Evolutionary conservation across 2,329 filamentous ascomycete species (phyloP).

Genomic region (Alternaria dauci): DNA sequence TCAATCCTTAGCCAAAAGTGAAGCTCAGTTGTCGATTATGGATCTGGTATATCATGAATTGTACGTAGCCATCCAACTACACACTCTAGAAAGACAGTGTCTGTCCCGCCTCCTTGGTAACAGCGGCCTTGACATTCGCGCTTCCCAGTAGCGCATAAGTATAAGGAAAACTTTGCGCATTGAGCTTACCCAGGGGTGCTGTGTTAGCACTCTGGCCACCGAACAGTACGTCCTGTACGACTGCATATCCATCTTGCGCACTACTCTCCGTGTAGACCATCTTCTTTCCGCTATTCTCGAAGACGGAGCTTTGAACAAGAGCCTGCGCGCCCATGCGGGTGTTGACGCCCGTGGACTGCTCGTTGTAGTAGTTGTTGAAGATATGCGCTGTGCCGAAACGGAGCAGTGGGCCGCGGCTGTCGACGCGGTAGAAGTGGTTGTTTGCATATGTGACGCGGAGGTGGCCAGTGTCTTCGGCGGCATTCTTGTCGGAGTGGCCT

Average conservation of each 20-base stretch:
- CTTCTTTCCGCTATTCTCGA: slow-evolving; percentile 67
- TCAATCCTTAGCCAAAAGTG: too few species aligned
- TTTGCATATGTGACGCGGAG: slow-evolving; percentile 71
- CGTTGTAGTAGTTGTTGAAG: slow-evolving; percentile 60
- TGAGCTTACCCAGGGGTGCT: slow-evolving; percentile 60
- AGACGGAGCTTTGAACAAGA: slow-evolving; percentile 55
- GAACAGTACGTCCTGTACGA: slow-evolving; percentile 55
- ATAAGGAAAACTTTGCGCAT: slow-evolving; percentile 57
- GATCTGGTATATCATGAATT: neutral
- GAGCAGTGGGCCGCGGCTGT: slow-evolving; percentile 68
- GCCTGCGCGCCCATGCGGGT: slow-evolving; percentile 53
- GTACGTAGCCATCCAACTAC: neutral
- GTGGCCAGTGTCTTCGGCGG: slow-evolving; percentile 63
- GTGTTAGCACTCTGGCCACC: slow-evolving; percentile 55
- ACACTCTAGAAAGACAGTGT: slow-evolving; percentile 22
- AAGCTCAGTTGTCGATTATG: too few species aligned
- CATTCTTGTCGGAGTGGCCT: slow-evolving; percentile 67
- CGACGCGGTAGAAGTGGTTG: slow-evolving; percentile 71
- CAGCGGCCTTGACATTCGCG: slow-evolving; percentile 56
- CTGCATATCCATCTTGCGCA: slow-evolving; percentile 54
- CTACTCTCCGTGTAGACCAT: slow-evolving; percentile 64
- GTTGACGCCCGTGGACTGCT: slow-evolving; percentile 50
- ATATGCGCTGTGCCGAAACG: slow-evolving; percentile 72
- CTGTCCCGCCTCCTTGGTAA: slow-evolving; percentile 45
- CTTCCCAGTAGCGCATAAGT: slow-evolving; percentile 62